These are phyloP conservation scores for Ceriops decandra DNA, from an alignment of 345 rosid species.

Conservation along the genomic window DNA sequence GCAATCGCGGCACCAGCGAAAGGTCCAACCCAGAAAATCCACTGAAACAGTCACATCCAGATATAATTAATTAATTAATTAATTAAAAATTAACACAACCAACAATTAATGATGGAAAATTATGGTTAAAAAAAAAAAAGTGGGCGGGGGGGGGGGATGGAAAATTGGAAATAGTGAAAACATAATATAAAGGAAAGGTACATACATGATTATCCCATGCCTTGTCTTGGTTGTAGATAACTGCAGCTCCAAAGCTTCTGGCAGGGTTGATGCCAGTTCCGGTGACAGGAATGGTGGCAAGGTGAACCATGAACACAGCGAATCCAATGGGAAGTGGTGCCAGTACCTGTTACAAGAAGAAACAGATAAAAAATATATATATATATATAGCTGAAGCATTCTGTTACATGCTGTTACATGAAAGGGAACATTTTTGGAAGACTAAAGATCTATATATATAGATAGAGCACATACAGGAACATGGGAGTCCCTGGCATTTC, in stretches of 20 bases:
- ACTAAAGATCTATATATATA: no score
- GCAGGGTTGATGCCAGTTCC: slow-evolving; percentile 51
- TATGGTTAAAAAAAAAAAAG: neutral
- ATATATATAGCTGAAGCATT: neutral
- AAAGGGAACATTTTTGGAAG: neutral
- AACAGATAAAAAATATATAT: neutral
- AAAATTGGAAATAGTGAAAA: neutral
- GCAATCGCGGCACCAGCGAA: slow-evolving; percentile 44
- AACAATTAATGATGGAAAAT: neutral
- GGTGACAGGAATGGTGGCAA: slow-evolving; percentile 43
- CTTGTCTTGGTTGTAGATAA: slow-evolving; percentile 31
- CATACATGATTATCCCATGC: slow-evolving; percentile 48
- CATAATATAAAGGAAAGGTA: neutral
- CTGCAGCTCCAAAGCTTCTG: slow-evolving; percentile 45
- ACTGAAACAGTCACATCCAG: slow-evolving; percentile 20
- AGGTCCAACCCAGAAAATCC: slow-evolving; percentile 54
- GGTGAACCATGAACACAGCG: slow-evolving; percentile 49
- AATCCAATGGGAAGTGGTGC: slow-evolving; percentile 49
- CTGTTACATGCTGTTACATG: neutral
- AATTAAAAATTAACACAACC: no score
- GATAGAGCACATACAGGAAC: slow-evolving; percentile 33
- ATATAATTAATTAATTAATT: neutral
- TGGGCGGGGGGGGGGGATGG: no score
- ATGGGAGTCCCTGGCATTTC: slow-evolving; percentile 46
- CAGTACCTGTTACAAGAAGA: slow-evolving; percentile 22